phyloP scores from a whole-genome alignment of 1,284 basidiomycete species.

The Cystobasidium sp. region DNA sequence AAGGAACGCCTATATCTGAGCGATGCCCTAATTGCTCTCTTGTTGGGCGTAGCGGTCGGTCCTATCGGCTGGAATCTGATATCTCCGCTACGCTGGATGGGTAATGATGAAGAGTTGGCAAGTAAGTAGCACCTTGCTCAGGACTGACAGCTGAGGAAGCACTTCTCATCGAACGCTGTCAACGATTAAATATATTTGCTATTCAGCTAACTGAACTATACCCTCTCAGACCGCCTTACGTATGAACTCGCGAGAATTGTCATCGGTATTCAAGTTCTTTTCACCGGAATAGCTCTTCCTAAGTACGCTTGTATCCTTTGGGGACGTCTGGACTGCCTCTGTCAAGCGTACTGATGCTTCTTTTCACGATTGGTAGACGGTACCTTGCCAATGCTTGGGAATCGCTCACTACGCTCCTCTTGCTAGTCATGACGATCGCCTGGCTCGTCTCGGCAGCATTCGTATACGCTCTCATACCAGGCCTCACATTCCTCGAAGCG shows the following conservation, averaged over 20 bases:
- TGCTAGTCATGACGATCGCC: conserved; percentile 57
- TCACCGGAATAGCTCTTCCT: conserved; percentile 58
- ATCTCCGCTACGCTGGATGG: conserved; percentile 47
- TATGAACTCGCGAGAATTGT: conserved; percentile 58
- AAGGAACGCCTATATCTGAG: conserved; percentile 59
- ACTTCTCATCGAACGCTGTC: too few relatives aligned
- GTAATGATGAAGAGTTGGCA: conserved; percentile 40
- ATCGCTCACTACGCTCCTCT: conserved; percentile 56
- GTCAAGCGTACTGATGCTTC: conserved; percentile 29
- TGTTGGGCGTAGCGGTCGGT: conserved; percentile 44
- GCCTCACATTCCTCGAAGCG: conserved; percentile 55
- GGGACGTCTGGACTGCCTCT: neutral
- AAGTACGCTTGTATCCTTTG: conserved; percentile 9
- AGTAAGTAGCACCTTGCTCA: neutral
- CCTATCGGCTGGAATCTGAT: conserved; percentile 49
- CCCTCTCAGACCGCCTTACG: conserved; percentile 51
- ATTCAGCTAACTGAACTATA: neutral
- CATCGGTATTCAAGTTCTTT: conserved; percentile 55
- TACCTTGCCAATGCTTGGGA: conserved; percentile 54
- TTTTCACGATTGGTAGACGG: conserved; percentile 46
- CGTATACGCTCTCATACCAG: conserved; percentile 56
- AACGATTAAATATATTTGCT: too few relatives aligned
- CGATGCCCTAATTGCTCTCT: conserved; percentile 22
- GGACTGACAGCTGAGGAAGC: neutral
- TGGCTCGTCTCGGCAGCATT: conserved; percentile 58